Evolutionary conservation across 1,284 basidiomycete species (phyloP), one percentile per base, ranked within the genome.

Genomic region (Coriolopsis trogii): DNA sequence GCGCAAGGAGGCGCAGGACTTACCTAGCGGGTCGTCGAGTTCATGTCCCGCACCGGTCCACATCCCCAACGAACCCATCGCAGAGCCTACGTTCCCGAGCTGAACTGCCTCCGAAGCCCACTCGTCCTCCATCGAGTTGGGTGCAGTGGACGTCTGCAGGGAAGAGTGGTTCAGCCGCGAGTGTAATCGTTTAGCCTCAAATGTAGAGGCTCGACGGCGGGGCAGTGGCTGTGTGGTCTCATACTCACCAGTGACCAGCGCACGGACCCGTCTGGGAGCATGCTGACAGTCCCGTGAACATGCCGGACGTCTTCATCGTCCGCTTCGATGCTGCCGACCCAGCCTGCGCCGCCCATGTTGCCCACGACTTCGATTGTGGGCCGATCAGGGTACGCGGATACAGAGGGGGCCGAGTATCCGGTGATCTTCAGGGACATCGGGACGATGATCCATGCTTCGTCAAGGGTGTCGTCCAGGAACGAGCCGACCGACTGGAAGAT

Each of bases 41-140:
- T 74, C 72, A 55, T 85, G 82, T 10, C 65, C 63, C 3, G 78
- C 79, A 6, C 81, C 80, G 0, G 82, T 84, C 83, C 82, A 85
- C 66, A 80, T 67, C n/a, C 81, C 82, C 0, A 84, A 64, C 3
- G 82, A 61, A 12, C 82, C 82, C 28, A 75, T 64, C 0, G 72
- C 76, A 21, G 80, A 80, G 16, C 76, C 79, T 5, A 79, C 68
- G 1, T 73, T 74, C 12, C 83, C 83, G 2, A 85, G 64, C 58
- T 85, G 82, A 0, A 85, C 66, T 6, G 75, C 78, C 59, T 85
- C 81, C 13, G 74, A 79, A 4, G 70, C 69, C 82, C 81, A 84
- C 49, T 81, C 74, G 28, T 65, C 62, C 9, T 34, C 39, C 39
- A 16, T 58, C 48, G 46, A 46, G 23, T 49, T 49, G 4, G 49